Evolutionary conservation across 1,284 basidiomycete genomes (phyloP).

Genomic region (Boletus mariae): DNA sequence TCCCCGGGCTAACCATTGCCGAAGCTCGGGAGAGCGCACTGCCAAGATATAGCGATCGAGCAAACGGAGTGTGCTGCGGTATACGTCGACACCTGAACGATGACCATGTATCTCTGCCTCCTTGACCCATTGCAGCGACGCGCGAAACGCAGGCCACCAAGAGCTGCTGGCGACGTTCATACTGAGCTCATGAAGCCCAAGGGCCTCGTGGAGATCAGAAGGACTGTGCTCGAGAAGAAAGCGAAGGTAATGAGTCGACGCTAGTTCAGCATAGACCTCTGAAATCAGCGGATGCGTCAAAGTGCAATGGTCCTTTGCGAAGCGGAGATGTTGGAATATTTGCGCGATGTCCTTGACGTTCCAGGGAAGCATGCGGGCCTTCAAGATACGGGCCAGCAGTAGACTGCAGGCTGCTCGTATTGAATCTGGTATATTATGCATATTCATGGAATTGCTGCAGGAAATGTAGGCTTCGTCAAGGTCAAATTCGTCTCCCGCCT

Average conservation of each 20-base stretch:
- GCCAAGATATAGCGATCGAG: slow-evolving; percentile 13
- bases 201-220: slow-evolving; percentile 26
- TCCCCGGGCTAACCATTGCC: slow-evolving; percentile 14
- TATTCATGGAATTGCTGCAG: slow-evolving; percentile 16
- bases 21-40: slow-evolving; percentile 20
- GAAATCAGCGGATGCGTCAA: slow-evolving; percentile 16
- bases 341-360: slow-evolving; percentile 14
- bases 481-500: slow-evolving; percentile 26
- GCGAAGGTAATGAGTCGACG: slow-evolving; percentile 26
- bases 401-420: slow-evolving; percentile 18
- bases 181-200: slow-evolving; percentile 27
- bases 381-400: slow-evolving; percentile 22
- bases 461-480: slow-evolving; percentile 23
- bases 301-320: slow-evolving; percentile 22
- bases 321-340: slow-evolving; percentile 23
- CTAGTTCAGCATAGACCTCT: slow-evolving; percentile 27
- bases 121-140: slow-evolving; percentile 22
- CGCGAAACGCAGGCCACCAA: slow-evolving; percentile 19
- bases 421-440: slow-evolving; percentile 7
- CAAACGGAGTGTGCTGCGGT: slow-evolving; percentile 20
- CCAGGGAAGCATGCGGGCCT: slow-evolving; percentile 21
- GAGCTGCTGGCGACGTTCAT: slow-evolving; percentile 16
- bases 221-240: slow-evolving; percentile 20
- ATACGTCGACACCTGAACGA: slow-evolving; percentile 25
- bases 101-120: slow-evolving; percentile 22